Evolutionary conservation across 192 early-diverging fungal species (phyloP), one percentile per base, ranked within the genome.

Genomic region (Coemansia erecta): DNA sequence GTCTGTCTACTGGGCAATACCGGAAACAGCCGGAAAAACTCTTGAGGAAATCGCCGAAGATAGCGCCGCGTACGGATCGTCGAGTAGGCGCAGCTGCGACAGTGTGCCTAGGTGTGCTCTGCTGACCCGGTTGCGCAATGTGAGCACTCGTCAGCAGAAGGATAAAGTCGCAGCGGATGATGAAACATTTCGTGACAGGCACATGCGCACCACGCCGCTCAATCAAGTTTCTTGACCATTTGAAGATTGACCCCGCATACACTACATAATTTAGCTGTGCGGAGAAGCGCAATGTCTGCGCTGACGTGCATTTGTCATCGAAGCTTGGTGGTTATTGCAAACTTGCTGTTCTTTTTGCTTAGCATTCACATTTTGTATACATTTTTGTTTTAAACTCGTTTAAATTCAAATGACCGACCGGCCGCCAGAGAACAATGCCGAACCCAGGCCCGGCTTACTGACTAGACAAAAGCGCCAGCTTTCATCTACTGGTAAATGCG

Each of bases 1-100:
- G 22, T 70, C 61, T 4, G 53, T 70, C 15, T 70, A 64, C 31
- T 60, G 61, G 68, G 56, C 52, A 7, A 64, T 70, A 40, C 68
- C 68, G 0, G 68, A 70, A 40, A 70, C 68, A 9, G 50, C 61
- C 3, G 68, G 68, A 28, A 39, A 35, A 18, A 47, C 61, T 11
- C 53, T 70, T 8, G 68, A 70, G 44, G 68, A 70, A 14, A 70
- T 70, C 14, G 19, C 28, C 4, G 58, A 39, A 1, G 39, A 51
- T 5, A 31, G 28, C 14, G n/a, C 11, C 2, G 47, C 22, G 21
- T 49, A 24, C 12, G 22, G 10, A 31, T 31, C 28, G 2, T 31
- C 28, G 4, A 31, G 7, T 5, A 31, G 4, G 7, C 7, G 28
- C 2, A 31, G 7, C 28, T 7, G 7, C 28, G 28, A 7, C 7